Percentiles rank a stretch among this genome's conserved stretches.
phyloP scores from a whole-genome alignment of 148 eudicot genomes.

The Amaranthus hypochondriacus region DNA sequence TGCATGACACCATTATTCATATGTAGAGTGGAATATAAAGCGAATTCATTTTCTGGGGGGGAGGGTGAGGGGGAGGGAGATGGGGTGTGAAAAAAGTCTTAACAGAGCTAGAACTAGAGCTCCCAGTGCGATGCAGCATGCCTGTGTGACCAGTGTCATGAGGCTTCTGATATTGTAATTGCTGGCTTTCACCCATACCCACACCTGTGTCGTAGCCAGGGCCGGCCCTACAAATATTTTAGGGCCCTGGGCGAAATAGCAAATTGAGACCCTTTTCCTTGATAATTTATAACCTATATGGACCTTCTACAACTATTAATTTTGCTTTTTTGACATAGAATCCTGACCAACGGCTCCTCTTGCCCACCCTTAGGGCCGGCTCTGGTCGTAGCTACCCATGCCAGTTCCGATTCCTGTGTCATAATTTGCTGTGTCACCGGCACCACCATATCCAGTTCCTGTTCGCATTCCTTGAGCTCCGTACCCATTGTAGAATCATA shows the following conservation, averaged over 20 bases:
- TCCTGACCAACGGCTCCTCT: no score
- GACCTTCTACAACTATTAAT: no score
- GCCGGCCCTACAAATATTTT: no score
- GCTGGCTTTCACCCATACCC: slow-evolving; percentile 9
- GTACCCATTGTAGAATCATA: background rate
- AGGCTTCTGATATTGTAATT: slow-evolving; percentile 19
- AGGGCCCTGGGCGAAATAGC: no score
- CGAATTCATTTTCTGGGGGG: background rate
- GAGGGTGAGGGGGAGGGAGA: no score
- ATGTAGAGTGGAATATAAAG: background rate
- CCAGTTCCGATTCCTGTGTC: background rate
- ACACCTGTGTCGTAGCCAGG: no score
- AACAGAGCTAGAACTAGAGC: slow-evolving; percentile 79
- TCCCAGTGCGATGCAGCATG: slow-evolving; percentile 64
- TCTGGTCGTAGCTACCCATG: slow-evolving; percentile 10
- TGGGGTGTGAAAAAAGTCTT: background rate
- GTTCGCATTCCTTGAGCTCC: background rate
- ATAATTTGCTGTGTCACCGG: no score
- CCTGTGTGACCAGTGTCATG: slow-evolving; percentile 29
- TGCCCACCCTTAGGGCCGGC: no score
- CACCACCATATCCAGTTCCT: background rate
- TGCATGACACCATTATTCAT: background rate
- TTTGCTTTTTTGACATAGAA: no score
- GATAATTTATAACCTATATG: no score
- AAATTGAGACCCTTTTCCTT: no score